These are phyloP conservation scores for Colletotrichum phormii DNA, from an alignment of 2,329 filamentous ascomycete genomes.

Conservation along the genomic window DNA sequence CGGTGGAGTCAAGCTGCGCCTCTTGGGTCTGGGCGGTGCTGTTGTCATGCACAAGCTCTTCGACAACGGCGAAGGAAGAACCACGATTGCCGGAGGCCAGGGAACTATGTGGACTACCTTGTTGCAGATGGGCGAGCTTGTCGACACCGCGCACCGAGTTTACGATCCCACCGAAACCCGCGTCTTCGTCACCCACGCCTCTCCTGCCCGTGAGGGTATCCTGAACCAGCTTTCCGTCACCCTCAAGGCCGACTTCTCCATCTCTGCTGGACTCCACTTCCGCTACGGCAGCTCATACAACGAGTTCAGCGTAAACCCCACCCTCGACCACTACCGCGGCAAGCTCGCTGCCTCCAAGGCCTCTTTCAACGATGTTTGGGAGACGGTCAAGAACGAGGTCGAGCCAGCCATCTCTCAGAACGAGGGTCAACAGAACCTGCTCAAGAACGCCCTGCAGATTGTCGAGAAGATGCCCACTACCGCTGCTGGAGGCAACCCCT, in stretches of 20 bases:
- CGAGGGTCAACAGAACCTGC: constrained; percentile 89
- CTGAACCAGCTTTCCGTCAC: constrained; percentile 98
- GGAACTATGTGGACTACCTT: constrained; percentile 99
- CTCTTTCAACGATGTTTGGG: constrained; percentile 99
- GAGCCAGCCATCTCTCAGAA: constrained; percentile 95
- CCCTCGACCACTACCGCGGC: constrained; percentile 96
- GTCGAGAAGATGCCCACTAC: constrained; percentile 98
- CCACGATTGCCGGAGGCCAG: constrained; percentile 97
- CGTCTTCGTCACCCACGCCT: constrained; percentile 96
- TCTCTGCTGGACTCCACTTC: constrained; percentile 98
- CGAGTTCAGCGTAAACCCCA: constrained; percentile 99
- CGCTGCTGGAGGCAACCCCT: constrained; percentile 95
- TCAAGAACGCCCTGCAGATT: constrained; percentile 90
- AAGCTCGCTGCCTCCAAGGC: constrained; percentile 98
- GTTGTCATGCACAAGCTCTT: constrained; percentile 99
- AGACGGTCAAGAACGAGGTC: constrained; percentile 96
- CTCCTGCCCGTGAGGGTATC: constrained; percentile 94
- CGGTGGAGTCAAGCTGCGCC: constrained; percentile 93
- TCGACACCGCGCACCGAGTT: constrained; percentile 97
- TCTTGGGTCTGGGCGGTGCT: constrained; percentile 92
- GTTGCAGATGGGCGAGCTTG: constrained; percentile 96
- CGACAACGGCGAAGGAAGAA: constrained; percentile 97
- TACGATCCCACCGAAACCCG: constrained; percentile 98
- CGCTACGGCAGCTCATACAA: constrained; percentile 99
- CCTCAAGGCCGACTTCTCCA: constrained; percentile 97